Base-by-base conservation (phyloP, 1,139 yeast species). In the Saccharomycopsis hybrid region DNA sequence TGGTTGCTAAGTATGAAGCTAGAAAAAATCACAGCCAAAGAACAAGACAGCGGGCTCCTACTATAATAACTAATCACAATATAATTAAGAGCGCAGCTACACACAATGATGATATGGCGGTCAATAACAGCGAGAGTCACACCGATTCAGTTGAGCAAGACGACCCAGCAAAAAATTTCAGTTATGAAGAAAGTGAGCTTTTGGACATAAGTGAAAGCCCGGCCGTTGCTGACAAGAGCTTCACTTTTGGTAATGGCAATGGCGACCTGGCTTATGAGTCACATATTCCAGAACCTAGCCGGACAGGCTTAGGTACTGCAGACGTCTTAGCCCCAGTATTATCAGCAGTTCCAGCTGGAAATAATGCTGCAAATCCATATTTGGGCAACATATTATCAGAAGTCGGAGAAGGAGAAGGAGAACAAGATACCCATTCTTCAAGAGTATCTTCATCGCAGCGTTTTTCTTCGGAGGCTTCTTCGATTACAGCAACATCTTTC, bases 1-100 rank as follows among this genome's bases (percentile, higher is more conserved):
- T 58, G 18, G 46, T 51, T 9, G 54, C 53, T 36, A 58, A 52
- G 38, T 57, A 51, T 44, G 50, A 52, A 47, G 41, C 13, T 18
- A 40, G 51, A 44, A 36, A 28, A 43, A 24, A 29, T 13, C 24
- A 45, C 43, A 29, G 29, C 32, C 31, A 42, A 43, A n/a, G 42
- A 41, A 42, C 18, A 18, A 18, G 28, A 29, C 13, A 43, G 7
- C 13, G 37, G 41, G 44, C 33, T 24, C 24, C 35, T n/a, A 8
- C 8, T n/a, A n/a, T 9, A 8, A 37, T n/a, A 8, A 38, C 13
- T 8, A 41, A 41, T 13, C 44, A 24, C 24, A 18, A 18, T 18
- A 18, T 18, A 18, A 18, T 18, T 18, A 18, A 18, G 18, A 18
- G 18, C 18, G 18, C 18, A 18, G 18, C 18, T 18, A 18, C 18